Percentiles rank a stretch among this genome's conserved stretches.
Evolutionary conservation across 768 basidiomycete genomes (phyloP).

Genomic region (Crucibulum laeve): DNA sequence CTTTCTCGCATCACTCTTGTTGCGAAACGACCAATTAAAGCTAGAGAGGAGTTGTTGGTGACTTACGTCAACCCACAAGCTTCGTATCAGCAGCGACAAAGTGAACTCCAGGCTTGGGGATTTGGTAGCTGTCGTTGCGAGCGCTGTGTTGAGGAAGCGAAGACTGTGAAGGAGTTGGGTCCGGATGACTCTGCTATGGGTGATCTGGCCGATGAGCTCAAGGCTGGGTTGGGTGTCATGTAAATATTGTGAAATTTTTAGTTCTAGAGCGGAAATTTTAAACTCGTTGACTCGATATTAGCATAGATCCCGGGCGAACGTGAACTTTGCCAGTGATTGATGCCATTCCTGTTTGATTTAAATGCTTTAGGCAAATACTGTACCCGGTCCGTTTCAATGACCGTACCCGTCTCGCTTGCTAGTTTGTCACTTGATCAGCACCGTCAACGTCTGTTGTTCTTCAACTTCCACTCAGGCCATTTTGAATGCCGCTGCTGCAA

Average conservation of each 20-base stretch:
- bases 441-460: too few species aligned
- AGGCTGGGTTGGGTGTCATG: slow-evolving; percentile 58
- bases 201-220: slow-evolving; percentile 56
- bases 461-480: too few species aligned
- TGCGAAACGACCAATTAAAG: slow-evolving; percentile 58
- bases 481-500: too few species aligned
- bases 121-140: slow-evolving; percentile 68
- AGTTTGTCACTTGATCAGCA: too few species aligned
- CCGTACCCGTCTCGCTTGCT: too few species aligned
- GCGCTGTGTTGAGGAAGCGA: slow-evolving; percentile 62
- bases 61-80: slow-evolving; percentile 75
- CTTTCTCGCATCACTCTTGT: slow-evolving; percentile 73
- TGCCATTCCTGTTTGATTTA: too few species aligned
- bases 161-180: slow-evolving; percentile 26
- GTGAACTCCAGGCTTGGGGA: slow-evolving; percentile 65
- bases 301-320: too few species aligned
- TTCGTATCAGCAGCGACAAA: slow-evolving; percentile 40
- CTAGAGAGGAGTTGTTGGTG: slow-evolving; percentile 72
- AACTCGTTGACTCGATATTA: too few species aligned
- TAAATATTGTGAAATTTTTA: slow-evolving; percentile 17
- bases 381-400: too few species aligned
- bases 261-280: too few species aligned
- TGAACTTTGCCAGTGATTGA: too few species aligned
- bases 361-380: too few species aligned
- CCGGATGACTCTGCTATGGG: slow-evolving; percentile 26